phyloP scores from a whole-genome alignment of 331 rosid genomes.

The Cydonia oblonga region DNA sequence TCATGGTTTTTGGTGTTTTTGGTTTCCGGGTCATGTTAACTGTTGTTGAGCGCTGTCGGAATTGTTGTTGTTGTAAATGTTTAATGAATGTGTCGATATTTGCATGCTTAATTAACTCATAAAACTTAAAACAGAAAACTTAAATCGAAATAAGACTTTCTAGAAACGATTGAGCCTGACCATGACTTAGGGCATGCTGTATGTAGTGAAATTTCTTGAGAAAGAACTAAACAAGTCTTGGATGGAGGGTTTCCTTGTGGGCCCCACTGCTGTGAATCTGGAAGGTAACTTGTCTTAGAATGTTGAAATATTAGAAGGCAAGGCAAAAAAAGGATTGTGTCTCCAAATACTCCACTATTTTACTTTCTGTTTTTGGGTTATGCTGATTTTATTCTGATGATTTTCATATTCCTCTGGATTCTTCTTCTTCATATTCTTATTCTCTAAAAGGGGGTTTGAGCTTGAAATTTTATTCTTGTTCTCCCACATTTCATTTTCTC shows the following conservation, averaged over 20 bases:
- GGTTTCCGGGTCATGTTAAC: conserved; percentile 8
- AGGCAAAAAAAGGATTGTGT: neutral
- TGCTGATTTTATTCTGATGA: neutral
- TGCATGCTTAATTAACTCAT: conserved; percentile 4
- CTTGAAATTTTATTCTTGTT: neutral
- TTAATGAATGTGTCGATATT: conserved; percentile 6
- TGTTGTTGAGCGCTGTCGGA: conserved; percentile 6
- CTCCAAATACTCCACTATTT: neutral
- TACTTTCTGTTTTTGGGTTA: neutral
- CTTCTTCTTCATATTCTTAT: neutral
- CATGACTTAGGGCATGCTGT: neutral
- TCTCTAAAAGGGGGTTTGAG: neutral
- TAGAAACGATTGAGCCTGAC: neutral
- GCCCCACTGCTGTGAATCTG: neutral
- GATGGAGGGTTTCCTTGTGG: neutral
- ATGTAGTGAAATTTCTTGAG: neutral
- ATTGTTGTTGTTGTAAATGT: conserved; percentile 29
- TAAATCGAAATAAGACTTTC: conserved; percentile 9
- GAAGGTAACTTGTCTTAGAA: neutral
- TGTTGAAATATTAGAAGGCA: neutral
- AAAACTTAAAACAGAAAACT: neutral
- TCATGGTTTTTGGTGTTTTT: conserved; percentile 14
- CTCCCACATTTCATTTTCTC: neutral
- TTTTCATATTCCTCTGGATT: neutral
- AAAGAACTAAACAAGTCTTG: neutral